Conservation (phyloP, 768 basidiomycete genomes). For the Hygrocybe coccinea region DNA sequence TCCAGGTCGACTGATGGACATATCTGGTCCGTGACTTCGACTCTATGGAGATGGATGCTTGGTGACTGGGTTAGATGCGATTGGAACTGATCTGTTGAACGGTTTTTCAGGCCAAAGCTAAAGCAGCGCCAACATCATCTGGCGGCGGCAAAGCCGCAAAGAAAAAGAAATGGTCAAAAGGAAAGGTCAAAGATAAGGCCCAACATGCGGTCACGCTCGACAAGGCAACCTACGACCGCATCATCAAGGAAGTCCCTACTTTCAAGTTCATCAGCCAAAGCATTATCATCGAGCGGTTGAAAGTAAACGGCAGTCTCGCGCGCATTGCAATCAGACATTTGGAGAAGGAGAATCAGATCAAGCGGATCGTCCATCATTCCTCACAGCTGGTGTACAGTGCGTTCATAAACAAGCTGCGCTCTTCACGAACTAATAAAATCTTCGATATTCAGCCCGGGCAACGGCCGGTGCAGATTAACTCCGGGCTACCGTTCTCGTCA, state of each 20-base stretch:
- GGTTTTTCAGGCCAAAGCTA: conserved; percentile 58
- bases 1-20: no score
- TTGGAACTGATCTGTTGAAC: conserved; percentile 19
- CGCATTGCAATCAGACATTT: conserved; percentile 86
- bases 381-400: conserved; percentile 93
- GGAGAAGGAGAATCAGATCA: conserved; percentile 92
- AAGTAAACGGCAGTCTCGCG: conserved; percentile 92
- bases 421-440: not conserved
- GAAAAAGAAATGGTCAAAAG: conserved; percentile 99
- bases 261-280: conserved; percentile 98
- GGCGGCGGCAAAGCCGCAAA: conserved; percentile 82
- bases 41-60: conserved; percentile 35
- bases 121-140: conserved; percentile 71
- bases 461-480: conserved; percentile 45
- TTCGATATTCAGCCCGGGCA: conserved; percentile 41
- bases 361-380: conserved; percentile 94
- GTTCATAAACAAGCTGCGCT: conserved; percentile 30
- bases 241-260: conserved; percentile 97
- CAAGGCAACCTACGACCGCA: conserved; percentile 88
- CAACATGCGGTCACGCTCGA: conserved; percentile 93
- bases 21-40: not conserved
- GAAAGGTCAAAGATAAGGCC: conserved; percentile 99
- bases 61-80: conserved; percentile 33
- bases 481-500: conserved; percentile 20
- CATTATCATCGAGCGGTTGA: conserved; percentile 97